phyloP scores from a whole-genome alignment of 2,329 filamentous ascomycete genomes.

The Proliferodiscus dingleyae region DNA sequence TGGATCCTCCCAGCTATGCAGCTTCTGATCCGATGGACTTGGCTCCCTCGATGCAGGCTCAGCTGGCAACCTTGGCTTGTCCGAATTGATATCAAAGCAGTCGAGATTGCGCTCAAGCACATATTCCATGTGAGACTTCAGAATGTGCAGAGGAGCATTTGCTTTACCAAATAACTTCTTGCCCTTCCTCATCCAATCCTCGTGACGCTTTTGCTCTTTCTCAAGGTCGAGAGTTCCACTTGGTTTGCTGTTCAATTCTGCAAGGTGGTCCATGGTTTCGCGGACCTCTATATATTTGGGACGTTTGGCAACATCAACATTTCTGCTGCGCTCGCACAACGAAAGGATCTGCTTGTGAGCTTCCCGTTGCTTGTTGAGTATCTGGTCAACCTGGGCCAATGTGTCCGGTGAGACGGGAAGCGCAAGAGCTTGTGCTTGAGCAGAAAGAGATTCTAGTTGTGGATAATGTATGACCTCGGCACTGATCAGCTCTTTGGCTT shows the following conservation, averaged over 20 bases:
- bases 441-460: conserved; percentile 85
- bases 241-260: conserved; percentile 89
- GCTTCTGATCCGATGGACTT: conserved; percentile 49
- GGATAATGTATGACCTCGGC: conserved; percentile 90
- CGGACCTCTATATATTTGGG: conserved; percentile 88
- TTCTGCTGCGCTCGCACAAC: conserved; percentile 71
- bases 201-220: conserved; percentile 87
- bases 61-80: conserved; percentile 83
- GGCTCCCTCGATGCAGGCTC: conserved; percentile 88
- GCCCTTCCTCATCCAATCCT: conserved; percentile 98
- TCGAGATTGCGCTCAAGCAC: conserved; percentile 83
- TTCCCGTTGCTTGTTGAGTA: conserved; percentile 91
- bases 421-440: conserved; percentile 64
- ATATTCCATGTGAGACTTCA: conserved; percentile 90
- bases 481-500: conserved; percentile 87
- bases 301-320: conserved; percentile 69
- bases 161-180: conserved; percentile 98
- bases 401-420: conserved; percentile 82
- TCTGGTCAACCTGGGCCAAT: conserved; percentile 77
- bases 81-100: conserved; percentile 81
- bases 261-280: conserved; percentile 80
- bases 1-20: conserved; percentile 55
- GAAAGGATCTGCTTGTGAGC: conserved; percentile 84
- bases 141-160: conserved; percentile 91
- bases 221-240: conserved; percentile 87